A percentile compares a stretch with the other conserved stretches of the same genome.
Conservation (phyloP, 768 basidiomycete species). For the Lactarius sanguifluus region DNA sequence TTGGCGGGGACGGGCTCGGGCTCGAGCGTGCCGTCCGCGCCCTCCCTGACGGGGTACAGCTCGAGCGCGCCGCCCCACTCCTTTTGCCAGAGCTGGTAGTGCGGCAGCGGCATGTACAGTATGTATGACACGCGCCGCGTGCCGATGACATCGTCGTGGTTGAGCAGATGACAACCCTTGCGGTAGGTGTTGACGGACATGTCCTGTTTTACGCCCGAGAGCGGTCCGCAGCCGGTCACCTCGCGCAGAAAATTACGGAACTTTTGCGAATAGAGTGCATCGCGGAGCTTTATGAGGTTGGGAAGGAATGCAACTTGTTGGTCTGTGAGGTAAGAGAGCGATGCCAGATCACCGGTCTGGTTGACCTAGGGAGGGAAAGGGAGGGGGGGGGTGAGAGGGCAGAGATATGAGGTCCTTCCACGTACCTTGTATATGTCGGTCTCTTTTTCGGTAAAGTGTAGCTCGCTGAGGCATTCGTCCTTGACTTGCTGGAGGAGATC, state of each 20-base stretch:
- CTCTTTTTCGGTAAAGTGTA: slow-evolving; percentile 90
- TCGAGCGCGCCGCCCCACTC: slow-evolving; percentile 95
- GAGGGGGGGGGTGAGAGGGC: neutral
- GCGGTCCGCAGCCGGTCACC: slow-evolving; percentile 89
- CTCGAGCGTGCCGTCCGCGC: slow-evolving; percentile 64
- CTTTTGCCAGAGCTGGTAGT: slow-evolving; percentile 73
- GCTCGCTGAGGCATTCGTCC: slow-evolving; percentile 76
- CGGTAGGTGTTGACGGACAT: slow-evolving; percentile 94
- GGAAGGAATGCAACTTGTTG: slow-evolving; percentile 79
- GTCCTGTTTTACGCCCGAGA: slow-evolving; percentile 91
- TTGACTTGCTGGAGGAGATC: slow-evolving; percentile 77
- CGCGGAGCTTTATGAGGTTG: slow-evolving; percentile 75
- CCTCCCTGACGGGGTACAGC: slow-evolving; percentile 71
- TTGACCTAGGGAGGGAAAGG: slow-evolving; percentile 61
- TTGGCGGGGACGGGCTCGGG: slow-evolving; percentile 66
- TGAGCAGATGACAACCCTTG: slow-evolving; percentile 89
- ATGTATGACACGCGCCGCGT: slow-evolving; percentile 94
- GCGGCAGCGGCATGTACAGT: slow-evolving; percentile 88
- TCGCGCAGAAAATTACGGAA: slow-evolving; percentile 82
- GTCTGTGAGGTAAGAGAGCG: slow-evolving; percentile 80
- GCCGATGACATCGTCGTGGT: slow-evolving; percentile 98
- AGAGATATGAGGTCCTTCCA: neutral
- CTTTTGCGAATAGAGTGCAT: slow-evolving; percentile 82
- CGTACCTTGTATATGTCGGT: slow-evolving; percentile 96
- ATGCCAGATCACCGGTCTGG: slow-evolving; percentile 96